Evolutionary conservation across 2,329 filamentous ascomycete species (phyloP).

Genomic region (Penicillium fuscoglaucum): DNA sequence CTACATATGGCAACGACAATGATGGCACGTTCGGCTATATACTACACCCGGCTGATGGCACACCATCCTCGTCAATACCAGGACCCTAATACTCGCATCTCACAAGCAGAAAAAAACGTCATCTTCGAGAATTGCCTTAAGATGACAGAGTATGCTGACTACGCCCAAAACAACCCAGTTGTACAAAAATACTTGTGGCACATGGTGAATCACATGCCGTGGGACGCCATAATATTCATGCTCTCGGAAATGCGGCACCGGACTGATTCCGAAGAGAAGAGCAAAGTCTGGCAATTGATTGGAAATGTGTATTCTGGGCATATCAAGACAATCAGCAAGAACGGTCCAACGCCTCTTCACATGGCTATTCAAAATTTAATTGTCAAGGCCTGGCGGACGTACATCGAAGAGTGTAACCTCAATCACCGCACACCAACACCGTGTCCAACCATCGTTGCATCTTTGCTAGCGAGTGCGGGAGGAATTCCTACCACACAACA

Average conservation of each 20-base stretch:
- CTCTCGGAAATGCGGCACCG: slow-evolving; percentile 45
- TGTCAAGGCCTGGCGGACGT: slow-evolving; percentile 29
- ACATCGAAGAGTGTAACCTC: slow-evolving; percentile 26
- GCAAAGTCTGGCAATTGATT: slow-evolving; percentile 49
- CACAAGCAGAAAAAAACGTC: slow-evolving; percentile 23
- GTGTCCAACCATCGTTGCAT: slow-evolving; percentile 25
- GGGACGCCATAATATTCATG: slow-evolving; percentile 55
- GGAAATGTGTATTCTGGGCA: slow-evolving; percentile 45
- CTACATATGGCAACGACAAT: slow-evolving; percentile 49
- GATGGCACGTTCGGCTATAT: slow-evolving; percentile 47
- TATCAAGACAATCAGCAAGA: slow-evolving; percentile 29
- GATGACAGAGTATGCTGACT: slow-evolving; percentile 26
- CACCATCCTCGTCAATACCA: slow-evolving; percentile 45
- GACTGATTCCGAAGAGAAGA: slow-evolving; percentile 37
- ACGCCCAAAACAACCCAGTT: slow-evolving; percentile 35
- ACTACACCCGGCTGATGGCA: slow-evolving; percentile 47
- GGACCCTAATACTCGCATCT: slow-evolving; percentile 21
- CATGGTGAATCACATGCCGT: slow-evolving; percentile 51
- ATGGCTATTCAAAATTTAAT: slow-evolving; percentile 29
- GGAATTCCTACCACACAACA: background rate
- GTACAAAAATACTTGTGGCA: slow-evolving; percentile 50
- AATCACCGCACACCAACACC: slow-evolving; percentile 14
- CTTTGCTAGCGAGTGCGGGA: slow-evolving; percentile 11
- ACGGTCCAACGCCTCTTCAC: slow-evolving; percentile 22
- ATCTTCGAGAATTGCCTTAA: slow-evolving; percentile 42